Conservation (phyloP, 495 filamentous ascomycete genomes). For the Aspergillus cristatus region DNA sequence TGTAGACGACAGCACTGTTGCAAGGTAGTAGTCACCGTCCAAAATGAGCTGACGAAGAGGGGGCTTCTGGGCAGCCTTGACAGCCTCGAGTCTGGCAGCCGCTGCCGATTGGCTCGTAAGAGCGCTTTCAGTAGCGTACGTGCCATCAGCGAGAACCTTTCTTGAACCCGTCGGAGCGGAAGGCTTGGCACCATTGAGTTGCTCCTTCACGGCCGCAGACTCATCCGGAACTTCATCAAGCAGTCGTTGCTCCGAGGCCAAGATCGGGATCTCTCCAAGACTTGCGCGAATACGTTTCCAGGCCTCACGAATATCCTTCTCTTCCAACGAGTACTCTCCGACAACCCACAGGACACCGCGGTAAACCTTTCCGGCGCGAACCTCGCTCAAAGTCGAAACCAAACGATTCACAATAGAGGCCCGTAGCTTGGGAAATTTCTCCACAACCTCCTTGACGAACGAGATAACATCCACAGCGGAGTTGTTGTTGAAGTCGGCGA, state of each 20-base stretch:
- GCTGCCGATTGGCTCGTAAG: conserved; percentile 85
- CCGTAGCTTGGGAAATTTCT: conserved; percentile 90
- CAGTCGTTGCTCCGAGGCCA: conserved; percentile 89
- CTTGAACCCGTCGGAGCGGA: conserved; percentile 73
- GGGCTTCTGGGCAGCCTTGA: conserved; percentile 94
- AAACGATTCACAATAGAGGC: conserved; percentile 78
- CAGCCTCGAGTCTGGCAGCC: conserved; percentile 86
- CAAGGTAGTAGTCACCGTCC: conserved; percentile 96
- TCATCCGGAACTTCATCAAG: conserved; percentile 73
- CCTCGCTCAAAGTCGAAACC: conserved; percentile 85
- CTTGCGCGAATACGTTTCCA: conserved; percentile 95
- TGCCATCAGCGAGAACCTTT: conserved; percentile 91
- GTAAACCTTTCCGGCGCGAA: conserved; percentile 95
- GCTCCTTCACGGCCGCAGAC: conserved; percentile 50
- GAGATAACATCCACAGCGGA: conserved; percentile 96
- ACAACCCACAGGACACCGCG: conserved; percentile 96
- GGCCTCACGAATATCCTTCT: conserved; percentile 87
- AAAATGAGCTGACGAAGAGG: conserved; percentile 91
- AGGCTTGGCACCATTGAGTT: conserved; percentile 70
- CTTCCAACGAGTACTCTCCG: conserved; percentile 91
- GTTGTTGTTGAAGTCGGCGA: conserved; percentile 94
- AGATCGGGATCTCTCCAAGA: conserved; percentile 93
- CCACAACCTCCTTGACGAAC: conserved; percentile 98
- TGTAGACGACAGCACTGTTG: conserved; percentile 86
- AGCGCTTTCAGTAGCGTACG: conserved; percentile 93